phyloP scores from a whole-genome alignment of 257 asterid genomes.

The Mentha longifolia region DNA sequence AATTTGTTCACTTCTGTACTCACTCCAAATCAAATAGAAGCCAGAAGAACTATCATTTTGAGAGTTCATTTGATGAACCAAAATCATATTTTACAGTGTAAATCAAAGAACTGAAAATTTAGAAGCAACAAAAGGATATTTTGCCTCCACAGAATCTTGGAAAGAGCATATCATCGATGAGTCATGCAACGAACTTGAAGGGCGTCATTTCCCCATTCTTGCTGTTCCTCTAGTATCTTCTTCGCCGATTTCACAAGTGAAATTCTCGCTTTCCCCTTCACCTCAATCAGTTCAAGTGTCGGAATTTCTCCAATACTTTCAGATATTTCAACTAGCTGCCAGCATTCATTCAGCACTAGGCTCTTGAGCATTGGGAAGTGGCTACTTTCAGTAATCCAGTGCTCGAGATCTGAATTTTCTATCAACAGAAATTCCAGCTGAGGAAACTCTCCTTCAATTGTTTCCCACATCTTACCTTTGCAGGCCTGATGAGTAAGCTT shows the following conservation, averaged over 20 bases:
- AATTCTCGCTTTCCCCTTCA: background rate
- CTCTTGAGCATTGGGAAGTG: constrained; percentile 28
- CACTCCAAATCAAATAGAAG: too few relatives aligned
- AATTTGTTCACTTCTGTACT: too few relatives aligned
- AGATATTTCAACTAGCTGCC: background rate
- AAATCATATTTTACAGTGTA: too few relatives aligned
- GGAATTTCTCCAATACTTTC: background rate
- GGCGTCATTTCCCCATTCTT: background rate
- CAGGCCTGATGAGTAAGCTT: constrained; percentile 1
- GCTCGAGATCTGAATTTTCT: background rate
- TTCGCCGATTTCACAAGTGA: background rate
- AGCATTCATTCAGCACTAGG: background rate
- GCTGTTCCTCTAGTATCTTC: background rate
- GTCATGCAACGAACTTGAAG: constrained; percentile 8
- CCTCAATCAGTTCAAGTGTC: constrained; percentile 1
- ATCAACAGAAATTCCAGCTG: background rate
- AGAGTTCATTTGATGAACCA: too few relatives aligned
- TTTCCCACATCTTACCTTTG: background rate
- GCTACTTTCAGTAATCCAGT: constrained; percentile 14
- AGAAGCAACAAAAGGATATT: too few relatives aligned
- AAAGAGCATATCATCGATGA: background rate
- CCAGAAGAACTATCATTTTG: too few relatives aligned
- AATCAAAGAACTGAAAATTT: too few relatives aligned
- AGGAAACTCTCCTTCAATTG: constrained; percentile 9
- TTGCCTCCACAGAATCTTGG: too few relatives aligned